These are phyloP conservation scores for Trichothecium sympodiale DNA, from an alignment of 2,329 filamentous ascomycete genomes.

Conservation along the genomic window DNA sequence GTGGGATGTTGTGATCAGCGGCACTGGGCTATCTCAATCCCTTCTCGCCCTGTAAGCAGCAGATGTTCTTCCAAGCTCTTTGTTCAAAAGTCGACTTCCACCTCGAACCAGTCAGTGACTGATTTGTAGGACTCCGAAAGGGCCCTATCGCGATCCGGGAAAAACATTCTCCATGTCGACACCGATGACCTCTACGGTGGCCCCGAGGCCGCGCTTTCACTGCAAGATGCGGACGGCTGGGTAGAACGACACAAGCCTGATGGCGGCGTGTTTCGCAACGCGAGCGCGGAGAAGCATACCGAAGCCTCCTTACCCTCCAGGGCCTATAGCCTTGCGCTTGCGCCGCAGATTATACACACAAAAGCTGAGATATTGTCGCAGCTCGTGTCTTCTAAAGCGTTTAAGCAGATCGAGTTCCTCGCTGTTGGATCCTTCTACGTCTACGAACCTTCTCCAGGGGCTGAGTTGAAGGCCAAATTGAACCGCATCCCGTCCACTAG, in stretches of 20 bases:
- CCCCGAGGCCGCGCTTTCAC: constrained; percentile 71
- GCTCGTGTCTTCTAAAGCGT: constrained; percentile 81
- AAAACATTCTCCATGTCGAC: constrained; percentile 86
- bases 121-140: constrained; percentile 37
- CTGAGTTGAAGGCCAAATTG: constrained; percentile 28
- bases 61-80: constrained; percentile 6
- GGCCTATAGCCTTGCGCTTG: constrained; percentile 72
- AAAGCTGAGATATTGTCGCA: constrained; percentile 66
- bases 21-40: constrained; percentile 69
- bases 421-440: constrained; percentile 92
- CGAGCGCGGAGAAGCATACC: constrained; percentile 22
- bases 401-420: constrained; percentile 84
- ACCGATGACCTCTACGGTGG: constrained; percentile 82
- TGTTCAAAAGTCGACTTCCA: too few species aligned
- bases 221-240: constrained; percentile 75
- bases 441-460: constrained; percentile 31
- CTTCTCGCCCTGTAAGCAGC: constrained; percentile 62
- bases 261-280: constrained; percentile 14
- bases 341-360: constrained; percentile 78
- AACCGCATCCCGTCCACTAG: constrained; percentile 74
- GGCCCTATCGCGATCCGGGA: constrained; percentile 82
- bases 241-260: constrained; percentile 27
- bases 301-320: constrained; percentile 24
- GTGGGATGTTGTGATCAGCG: constrained; percentile 73
- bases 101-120: constrained; percentile 13